Conservation (phyloP, 192 early-diverging fungal species). For the Coemansia sp. region DNA sequence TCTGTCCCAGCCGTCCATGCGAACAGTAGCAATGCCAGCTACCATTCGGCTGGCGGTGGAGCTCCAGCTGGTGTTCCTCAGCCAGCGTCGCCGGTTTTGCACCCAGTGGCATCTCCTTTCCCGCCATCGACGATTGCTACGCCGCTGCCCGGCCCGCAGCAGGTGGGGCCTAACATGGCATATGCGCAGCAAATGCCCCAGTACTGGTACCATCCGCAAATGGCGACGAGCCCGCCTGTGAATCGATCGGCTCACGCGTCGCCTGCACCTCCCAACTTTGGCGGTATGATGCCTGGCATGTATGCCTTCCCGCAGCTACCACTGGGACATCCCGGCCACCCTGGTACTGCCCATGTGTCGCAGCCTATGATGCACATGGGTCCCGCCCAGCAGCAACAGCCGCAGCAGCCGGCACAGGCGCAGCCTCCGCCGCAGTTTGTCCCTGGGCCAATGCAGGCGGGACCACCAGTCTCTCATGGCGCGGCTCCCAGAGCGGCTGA, state of each 20-base stretch:
- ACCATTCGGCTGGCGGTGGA: neutral
- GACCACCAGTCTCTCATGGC: neutral
- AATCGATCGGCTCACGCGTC: conserved; percentile 36
- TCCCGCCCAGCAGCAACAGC: neutral
- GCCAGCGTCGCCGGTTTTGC: conserved; percentile 34
- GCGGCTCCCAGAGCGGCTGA: neutral
- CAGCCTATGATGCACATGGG: conserved; percentile 15
- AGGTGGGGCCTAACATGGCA: neutral
- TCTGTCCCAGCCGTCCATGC: conserved; percentile 21
- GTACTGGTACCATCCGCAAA: conserved; percentile 31
- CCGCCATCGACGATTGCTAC: conserved; percentile 49
- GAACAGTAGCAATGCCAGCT: neutral
- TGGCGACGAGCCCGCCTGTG: conserved; percentile 7
- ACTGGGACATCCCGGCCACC: conserved; percentile 11
- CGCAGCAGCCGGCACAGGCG: conserved; percentile 1
- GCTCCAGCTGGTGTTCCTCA: conserved; percentile 5
- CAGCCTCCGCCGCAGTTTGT: neutral
- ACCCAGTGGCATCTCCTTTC: conserved; percentile 46
- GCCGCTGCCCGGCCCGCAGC: conserved; percentile 32
- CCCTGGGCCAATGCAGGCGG: conserved; percentile 3
- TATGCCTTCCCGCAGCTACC: conserved; percentile 36
- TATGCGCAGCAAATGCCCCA: conserved; percentile 19
- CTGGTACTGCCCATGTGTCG: conserved; percentile 1
- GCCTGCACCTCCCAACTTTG: conserved; percentile 30
- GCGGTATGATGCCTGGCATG: conserved; percentile 28